Conservation (phyloP, 495 filamentous ascomycete species). For the Astrocystis sublimbata region DNA sequence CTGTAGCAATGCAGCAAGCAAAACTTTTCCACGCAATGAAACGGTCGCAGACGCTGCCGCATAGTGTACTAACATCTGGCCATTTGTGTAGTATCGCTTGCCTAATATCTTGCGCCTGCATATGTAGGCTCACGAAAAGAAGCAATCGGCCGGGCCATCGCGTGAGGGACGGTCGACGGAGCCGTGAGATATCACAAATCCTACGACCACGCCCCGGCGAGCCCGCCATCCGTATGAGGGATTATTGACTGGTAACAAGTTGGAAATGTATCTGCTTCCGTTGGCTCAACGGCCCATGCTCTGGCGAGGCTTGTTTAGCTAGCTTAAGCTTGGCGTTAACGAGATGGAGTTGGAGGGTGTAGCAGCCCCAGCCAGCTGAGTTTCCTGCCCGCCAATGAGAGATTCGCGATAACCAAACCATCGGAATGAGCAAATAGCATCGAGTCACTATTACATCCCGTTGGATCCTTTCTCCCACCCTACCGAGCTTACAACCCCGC, state of each 20-base stretch:
- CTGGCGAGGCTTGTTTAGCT: slow-evolving; percentile 1
- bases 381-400: slow-evolving; percentile 1
- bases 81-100: not conserved
- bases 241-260: slow-evolving; percentile 9
- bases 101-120: not conserved
- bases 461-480: not conserved
- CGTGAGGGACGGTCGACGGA: not conserved
- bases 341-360: not conserved
- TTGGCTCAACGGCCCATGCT: not conserved
- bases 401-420: slow-evolving; percentile 7
- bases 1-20: slow-evolving; percentile 10
- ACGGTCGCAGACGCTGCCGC: not conserved
- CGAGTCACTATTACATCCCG: slow-evolving; percentile 10
- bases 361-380: slow-evolving; percentile 12
- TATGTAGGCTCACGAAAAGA: slow-evolving; percentile 9
- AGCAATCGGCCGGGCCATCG: not conserved
- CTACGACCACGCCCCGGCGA: not conserved
- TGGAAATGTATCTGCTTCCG: slow-evolving; percentile 4
- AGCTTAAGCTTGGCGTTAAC: slow-evolving; percentile 3
- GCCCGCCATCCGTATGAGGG: not conserved
- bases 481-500: slow-evolving; percentile 12
- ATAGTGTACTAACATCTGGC: not conserved
- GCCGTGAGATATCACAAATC: not conserved
- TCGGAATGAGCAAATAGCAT: slow-evolving; percentile 12
- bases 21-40: not conserved